Percentiles rank a stretch among this genome's conserved stretches.
Conservation (phyloP, 1,284 basidiomycete species). For the Puccinia horiana region DNA sequence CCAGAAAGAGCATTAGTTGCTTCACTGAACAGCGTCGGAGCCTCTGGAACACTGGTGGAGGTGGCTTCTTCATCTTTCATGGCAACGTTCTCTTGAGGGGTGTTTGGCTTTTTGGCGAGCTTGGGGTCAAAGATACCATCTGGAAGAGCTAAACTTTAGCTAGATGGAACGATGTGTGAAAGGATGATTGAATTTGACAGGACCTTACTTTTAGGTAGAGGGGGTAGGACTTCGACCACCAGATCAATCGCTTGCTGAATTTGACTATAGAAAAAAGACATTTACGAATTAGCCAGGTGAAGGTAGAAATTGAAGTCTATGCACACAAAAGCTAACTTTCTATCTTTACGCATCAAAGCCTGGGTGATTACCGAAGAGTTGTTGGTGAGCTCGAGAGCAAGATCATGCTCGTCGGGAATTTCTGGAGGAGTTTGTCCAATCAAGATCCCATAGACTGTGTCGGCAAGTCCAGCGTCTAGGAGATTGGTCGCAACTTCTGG, state of each 20-base stretch:
- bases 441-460: constrained; percentile 86
- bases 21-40: constrained; percentile 24
- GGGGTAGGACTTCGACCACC: constrained; percentile 83
- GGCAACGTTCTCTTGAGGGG: constrained; percentile 39
- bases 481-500: constrained; percentile 80
- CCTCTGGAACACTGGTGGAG: constrained; percentile 30
- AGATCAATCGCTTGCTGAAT: constrained; percentile 86
- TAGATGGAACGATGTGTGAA: background rate
- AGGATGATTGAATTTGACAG: background rate
- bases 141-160: constrained; percentile 3
- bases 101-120: constrained; percentile 52
- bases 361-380: constrained; percentile 49
- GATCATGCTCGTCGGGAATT: constrained; percentile 63
- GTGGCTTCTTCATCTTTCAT: constrained; percentile 53
- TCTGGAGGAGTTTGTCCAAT: constrained; percentile 81
- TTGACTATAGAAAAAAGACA: constrained; percentile 61
- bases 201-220: constrained; percentile 76
- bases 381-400: constrained; percentile 59
- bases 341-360: constrained; percentile 47
- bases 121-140: constrained; percentile 56
- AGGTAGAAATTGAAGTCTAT: background rate
- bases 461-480: constrained; percentile 83
- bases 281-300: background rate
- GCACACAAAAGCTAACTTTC: constrained; percentile 18
- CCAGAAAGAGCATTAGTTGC: background rate